Evolutionary conservation across 2,329 filamentous ascomycete genomes (phyloP), one percentile per base, ranked within the genome.

Genomic region (Kalmusia sp.): DNA sequence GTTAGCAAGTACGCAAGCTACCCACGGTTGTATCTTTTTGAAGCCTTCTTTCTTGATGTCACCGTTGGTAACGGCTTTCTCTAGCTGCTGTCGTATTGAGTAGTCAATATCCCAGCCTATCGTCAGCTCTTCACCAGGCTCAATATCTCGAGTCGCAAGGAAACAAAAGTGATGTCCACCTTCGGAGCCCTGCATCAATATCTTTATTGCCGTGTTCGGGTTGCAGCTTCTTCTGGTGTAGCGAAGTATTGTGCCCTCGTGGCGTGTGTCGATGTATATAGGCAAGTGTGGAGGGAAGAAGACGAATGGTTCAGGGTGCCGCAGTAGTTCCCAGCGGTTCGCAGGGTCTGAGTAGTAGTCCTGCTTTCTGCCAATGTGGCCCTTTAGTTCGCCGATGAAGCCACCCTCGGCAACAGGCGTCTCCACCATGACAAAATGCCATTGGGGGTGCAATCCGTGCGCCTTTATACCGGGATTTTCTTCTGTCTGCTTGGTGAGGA

Each of bases 221-320:
- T 85, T 87, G 77, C 95, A 99, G 66, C 95, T 98, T 61, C 93
- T 86, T 51, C 95, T 87, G n/a, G 96, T 87, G 70, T 95, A 97
- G 38, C 95, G 90, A 52, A 95, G 87, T 30, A 87, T 79, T 4
- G 91, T 96, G 19, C 93, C 95, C 77, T 96, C 92, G 70, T 85
- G 86, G 54, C 95, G 84, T 8, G 93, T 95, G 74, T 97, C 95
- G 67, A 99, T 95, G 76, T 93, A 96, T 11, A 99, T 84, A 0
- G 93, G 93, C 7, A 98, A 84, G 53, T 88, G 83, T 1, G 92
- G 91, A 67, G 96, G 93, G 74, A 98, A 81, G 71, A 82, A 82
- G 41, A 82, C 80, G 58, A 82, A 82, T 4, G 80, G 80, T 61
- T 81, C 79, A 2, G 80, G 80, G 58, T 82, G 80, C 51, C 76